Base-by-base conservation (phyloP, 345 rosid genomes). In the Xanthoceras sorbifolium region DNA sequence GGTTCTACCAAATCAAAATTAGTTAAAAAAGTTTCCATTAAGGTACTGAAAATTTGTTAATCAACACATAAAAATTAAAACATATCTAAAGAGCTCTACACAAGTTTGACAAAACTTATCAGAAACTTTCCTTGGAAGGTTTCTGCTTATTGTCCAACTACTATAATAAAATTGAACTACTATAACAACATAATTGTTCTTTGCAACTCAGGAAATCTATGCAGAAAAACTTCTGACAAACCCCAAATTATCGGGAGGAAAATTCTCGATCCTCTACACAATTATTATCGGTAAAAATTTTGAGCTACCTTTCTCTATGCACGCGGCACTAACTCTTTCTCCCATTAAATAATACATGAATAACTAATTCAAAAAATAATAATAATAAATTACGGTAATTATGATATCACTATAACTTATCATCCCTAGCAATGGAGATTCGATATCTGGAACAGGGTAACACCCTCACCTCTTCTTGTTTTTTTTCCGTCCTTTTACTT, bases 401-500 rank as follows among this genome's bases (percentile, higher is more conserved):
- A 14, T 50, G 40, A 69, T 26, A 64, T 12, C 20, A 46, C 22
- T 57, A 73, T 28, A 3, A 63, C 15, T 26, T 57, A 22, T 71
- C 32, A 26, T 71, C n/a, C 32, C 28, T 11, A 9, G 62, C 46
- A 11, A n/a, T n/a, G 2, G 1, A 29, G 31, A 29, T 31, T 44
- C 20, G 59, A 6, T 5, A 9, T 52, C 25, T 32, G 55, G 15
- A 73, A 29, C 22, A 15, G 55, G 18, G 17, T 36, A 72, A n/a
- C n/a, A 7, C 34, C 54, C n/a, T 91, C 83, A 90, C 83, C 85
- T 85, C 87, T 82, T 94, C 87, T 86, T 90, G 87, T 75, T 89
- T 86, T 86, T 94, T 88, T 89, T 92, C 82, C 90, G 91, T 75
- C 87, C 91, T 72, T 94, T 91, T 0, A 91, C 97, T 78, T 90